These are phyloP conservation scores for Pezicula radicicola DNA, from an alignment of 2,329 filamentous ascomycete species.

Conservation along the genomic window DNA sequence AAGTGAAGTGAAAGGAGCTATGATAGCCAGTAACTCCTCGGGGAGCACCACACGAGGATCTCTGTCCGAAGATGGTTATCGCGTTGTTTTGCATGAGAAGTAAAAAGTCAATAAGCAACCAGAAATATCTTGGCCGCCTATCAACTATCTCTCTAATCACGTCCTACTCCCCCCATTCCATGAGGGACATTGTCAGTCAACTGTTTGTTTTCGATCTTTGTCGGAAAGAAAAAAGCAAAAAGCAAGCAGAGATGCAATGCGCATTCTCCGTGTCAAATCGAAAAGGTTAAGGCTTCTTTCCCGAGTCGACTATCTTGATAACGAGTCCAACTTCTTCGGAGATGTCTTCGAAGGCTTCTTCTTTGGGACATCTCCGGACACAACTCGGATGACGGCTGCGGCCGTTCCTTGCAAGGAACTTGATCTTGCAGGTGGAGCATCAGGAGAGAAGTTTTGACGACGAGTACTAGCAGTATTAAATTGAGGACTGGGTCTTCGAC, in stretches of 20 bases:
- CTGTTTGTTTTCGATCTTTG: constrained; percentile 8
- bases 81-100: constrained; percentile 7
- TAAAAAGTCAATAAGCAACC: constrained; percentile 10
- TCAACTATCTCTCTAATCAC: constrained; percentile 19
- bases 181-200: constrained; percentile 19
- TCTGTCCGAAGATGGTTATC: constrained; percentile 7
- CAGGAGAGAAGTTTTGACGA: too few species aligned
- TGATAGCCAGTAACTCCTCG: background rate
- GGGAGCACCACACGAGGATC: constrained; percentile 1
- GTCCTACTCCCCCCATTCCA: constrained; percentile 21
- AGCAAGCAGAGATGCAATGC: background rate
- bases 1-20: background rate
- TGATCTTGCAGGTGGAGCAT: too few species aligned
- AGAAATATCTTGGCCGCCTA: constrained; percentile 10
- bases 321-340: too few species aligned
- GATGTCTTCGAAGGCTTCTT: too few species aligned
- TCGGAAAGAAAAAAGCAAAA: constrained; percentile 5
- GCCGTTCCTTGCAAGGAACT: too few species aligned
- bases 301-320: too few species aligned
- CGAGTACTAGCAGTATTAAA: too few species aligned
- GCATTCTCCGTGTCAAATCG: constrained; percentile 3
- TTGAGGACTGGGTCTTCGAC: too few species aligned
- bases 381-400: too few species aligned
- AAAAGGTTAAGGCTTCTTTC: constrained; percentile 1
- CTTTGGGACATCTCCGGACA: too few species aligned